phyloP scores from a whole-genome alignment of 495 filamentous ascomycete genomes.

The Penicillium dipodomyicola region DNA sequence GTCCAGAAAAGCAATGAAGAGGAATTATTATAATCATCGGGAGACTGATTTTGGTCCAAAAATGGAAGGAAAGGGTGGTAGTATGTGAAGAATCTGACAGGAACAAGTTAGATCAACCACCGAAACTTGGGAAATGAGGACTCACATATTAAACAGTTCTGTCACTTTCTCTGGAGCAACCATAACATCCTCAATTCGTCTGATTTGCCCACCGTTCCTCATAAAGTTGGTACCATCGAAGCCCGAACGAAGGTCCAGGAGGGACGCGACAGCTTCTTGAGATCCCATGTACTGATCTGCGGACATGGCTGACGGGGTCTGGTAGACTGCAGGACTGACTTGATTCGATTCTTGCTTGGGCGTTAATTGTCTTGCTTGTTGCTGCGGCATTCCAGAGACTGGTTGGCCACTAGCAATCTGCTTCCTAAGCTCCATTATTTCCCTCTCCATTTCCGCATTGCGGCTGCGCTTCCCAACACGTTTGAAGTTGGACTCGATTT shows the following conservation, averaged over 20 bases:
- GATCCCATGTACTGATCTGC: constrained; percentile 69
- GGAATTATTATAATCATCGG: constrained; percentile 72
- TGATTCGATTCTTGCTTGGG: constrained; percentile 54
- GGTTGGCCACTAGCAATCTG: constrained; percentile 55
- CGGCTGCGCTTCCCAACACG: constrained; percentile 86
- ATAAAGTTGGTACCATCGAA: constrained; percentile 49
- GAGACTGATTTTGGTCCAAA: constrained; percentile 64
- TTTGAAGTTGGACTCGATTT: constrained; percentile 93
- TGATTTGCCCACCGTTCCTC: constrained; percentile 47
- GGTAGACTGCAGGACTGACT: constrained; percentile 42
- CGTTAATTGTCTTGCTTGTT: constrained; percentile 49
- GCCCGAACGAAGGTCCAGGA: constrained; percentile 68
- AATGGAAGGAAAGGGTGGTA: constrained; percentile 88
- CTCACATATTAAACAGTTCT: constrained; percentile 72
- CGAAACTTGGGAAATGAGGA: neutral
- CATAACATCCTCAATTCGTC: constrained; percentile 68
- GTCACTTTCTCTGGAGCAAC: constrained; percentile 68
- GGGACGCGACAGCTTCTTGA: constrained; percentile 78
- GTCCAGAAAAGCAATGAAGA: constrained; percentile 83
- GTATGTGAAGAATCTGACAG: constrained; percentile 62
- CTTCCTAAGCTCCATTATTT: constrained; percentile 61
- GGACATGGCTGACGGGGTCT: constrained; percentile 45
- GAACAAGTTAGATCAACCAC: constrained; percentile 14
- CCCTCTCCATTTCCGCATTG: constrained; percentile 85
- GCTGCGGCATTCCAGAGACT: constrained; percentile 42